A percentile compares a stretch with the other conserved stretches of the same genome.
These are phyloP conservation scores for Euphorbia peplus DNA, from an alignment of 345 rosid genomes.

Conservation along the genomic window DNA sequence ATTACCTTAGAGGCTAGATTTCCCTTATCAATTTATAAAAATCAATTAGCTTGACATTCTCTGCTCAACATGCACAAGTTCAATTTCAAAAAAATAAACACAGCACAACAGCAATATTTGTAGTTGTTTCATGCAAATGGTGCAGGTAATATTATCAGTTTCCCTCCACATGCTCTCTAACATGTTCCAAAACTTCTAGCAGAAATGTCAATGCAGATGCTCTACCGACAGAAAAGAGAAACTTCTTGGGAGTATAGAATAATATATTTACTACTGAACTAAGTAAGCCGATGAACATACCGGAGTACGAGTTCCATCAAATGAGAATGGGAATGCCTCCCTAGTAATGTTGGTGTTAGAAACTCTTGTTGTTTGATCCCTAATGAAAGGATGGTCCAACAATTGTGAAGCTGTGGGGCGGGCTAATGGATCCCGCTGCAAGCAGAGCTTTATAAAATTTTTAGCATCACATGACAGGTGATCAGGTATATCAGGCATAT, in stretches of 20 bases:
- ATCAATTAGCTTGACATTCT: background rate
- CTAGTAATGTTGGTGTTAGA: slow-evolving; percentile 43
- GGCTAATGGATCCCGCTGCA: slow-evolving; percentile 78
- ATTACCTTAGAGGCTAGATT: background rate
- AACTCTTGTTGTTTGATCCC: slow-evolving; percentile 54
- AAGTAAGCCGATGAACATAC: slow-evolving; percentile 33
- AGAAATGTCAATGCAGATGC: background rate
- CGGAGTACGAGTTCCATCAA: slow-evolving; percentile 71
- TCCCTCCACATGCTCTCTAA: background rate
- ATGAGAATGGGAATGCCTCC: slow-evolving; percentile 51
- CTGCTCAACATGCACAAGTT: background rate
- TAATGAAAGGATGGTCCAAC: slow-evolving; percentile 74
- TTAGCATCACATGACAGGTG: slow-evolving; percentile 85
- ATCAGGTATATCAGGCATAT: slow-evolving; percentile 85
- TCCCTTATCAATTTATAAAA: background rate
- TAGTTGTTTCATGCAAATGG: background rate
- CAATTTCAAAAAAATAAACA: background rate
- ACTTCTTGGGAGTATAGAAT: background rate
- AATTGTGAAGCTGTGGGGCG: slow-evolving; percentile 82
- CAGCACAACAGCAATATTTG: background rate
- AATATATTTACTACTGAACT: background rate
- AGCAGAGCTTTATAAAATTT: slow-evolving; percentile 65
- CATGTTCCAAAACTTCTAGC: background rate
- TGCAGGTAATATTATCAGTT: background rate
- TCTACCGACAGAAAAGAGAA: background rate